phyloP scores from a whole-genome alignment of 345 rosid species.

The Aurinia saxatilis region DNA sequence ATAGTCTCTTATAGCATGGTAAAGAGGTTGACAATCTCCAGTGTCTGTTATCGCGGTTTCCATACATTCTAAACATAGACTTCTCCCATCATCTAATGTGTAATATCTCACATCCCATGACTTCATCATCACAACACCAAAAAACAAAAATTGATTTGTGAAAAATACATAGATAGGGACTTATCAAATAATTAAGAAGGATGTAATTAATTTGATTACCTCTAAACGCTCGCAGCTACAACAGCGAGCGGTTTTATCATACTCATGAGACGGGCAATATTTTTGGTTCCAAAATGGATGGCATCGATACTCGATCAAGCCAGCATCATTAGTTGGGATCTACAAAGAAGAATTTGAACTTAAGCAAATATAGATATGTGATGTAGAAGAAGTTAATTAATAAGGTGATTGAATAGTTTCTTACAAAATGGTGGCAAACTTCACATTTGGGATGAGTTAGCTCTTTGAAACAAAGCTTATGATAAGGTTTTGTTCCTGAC shows the following conservation, averaged over 20 bases:
- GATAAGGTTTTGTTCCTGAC: slow-evolving; percentile 67
- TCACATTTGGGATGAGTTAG: slow-evolving; percentile 91
- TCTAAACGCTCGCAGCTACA: slow-evolving; percentile 95
- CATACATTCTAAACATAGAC: slow-evolving; percentile 85
- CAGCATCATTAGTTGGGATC: slow-evolving; percentile 84
- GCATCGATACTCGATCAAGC: slow-evolving; percentile 87
- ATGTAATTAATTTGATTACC: slow-evolving; percentile 32
- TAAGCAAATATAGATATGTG: not conserved
- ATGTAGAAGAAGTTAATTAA: not conserved
- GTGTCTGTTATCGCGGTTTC: slow-evolving; percentile 93
- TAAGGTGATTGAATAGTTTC: slow-evolving; percentile 14
- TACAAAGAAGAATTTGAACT: slow-evolving; percentile 9
- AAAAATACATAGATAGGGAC: not conserved
- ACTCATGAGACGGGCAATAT: slow-evolving; percentile 87
- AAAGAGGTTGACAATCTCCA: slow-evolving; percentile 90
- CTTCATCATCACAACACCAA: slow-evolving; percentile 24
- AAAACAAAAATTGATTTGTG: not conserved
- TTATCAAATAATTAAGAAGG: not conserved
- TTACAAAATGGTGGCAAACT: slow-evolving; percentile 90
- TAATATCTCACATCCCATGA: slow-evolving; percentile 56
- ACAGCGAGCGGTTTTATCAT: slow-evolving; percentile 77
- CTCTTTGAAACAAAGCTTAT: slow-evolving; percentile 89
- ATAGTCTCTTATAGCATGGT: slow-evolving; percentile 85
- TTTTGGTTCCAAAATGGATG: slow-evolving; percentile 98
- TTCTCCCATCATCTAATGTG: slow-evolving; percentile 73